Evolutionary conservation across 169 alveolate genomes (phyloP), one percentile per base, ranked within the genome.

Genomic region (Eimeria brunetti): DNA sequence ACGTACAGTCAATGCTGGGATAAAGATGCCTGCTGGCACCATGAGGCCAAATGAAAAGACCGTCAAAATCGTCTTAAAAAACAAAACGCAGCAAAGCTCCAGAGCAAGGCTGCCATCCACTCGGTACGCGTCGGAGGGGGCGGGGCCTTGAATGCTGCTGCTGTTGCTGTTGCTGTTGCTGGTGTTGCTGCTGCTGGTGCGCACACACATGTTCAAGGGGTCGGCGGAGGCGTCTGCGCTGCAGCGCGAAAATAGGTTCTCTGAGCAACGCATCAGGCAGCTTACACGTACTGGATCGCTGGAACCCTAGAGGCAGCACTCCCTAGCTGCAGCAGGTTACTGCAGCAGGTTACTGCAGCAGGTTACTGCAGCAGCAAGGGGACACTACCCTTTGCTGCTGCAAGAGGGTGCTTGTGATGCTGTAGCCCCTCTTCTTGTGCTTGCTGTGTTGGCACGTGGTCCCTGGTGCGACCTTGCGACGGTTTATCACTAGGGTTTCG

Each of bases 11-110:
- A 95, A 71, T 0, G 96, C 88, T 16, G 97, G 97, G 67, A 95
- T 76, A 71, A 95, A 95, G 94, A 95, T 81, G 67, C 97, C 97
- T 12, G 95, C 96, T 33, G 97, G 97, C 76, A 95, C 86, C 38
- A 64, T 33, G 30, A 76, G 83, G 81, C 97, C 97, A 86, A 88
- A 78, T 69, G 97, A 83, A 69, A 88, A 86, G 75, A 95, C 93
- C 6, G 96, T 81, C 36, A 85, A 71, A 41, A 88, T 14, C 46
- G 93, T 88, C 36, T 88, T 95, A 46, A 88, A 69, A 11, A 81
- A 30, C 84, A 89, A 58, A 46, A 81, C 92, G 41, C 86, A 69
- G 36, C 71, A 76, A 11, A 95, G 88, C 62, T 62, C 73, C 30
- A 76, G 36, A 4, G 88, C 80, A n/a, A 88, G 51, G 41, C 64